Evolutionary conservation across 192 early-diverging fungal species (phyloP).

Genomic region (Paraglomus brasilianum): DNA sequence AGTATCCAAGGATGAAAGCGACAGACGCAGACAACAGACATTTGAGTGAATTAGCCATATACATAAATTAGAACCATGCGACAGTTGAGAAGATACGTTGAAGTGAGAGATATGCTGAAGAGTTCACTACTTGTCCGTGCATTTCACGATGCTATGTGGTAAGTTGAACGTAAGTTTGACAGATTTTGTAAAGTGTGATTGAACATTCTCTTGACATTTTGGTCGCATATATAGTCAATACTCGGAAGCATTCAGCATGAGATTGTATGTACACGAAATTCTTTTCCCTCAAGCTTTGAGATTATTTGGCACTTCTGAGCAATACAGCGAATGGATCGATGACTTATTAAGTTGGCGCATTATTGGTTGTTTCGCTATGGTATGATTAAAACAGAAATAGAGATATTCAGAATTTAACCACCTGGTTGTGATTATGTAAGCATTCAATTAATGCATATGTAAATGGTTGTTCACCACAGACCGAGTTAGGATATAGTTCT

Average conservation of each 20-base stretch:
- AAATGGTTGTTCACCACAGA: conserved; percentile 35
- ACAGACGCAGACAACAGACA: neutral
- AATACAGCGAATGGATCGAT: conserved; percentile 51
- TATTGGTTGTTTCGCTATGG: conserved; percentile 68
- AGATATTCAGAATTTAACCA: neutral
- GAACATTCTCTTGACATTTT: neutral
- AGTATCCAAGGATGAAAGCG: neutral
- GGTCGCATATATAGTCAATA: conserved; percentile 37
- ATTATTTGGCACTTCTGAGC: conserved; percentile 59
- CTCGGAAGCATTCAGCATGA: conserved; percentile 60
- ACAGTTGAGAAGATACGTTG: conserved; percentile 47
- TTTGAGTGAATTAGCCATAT: neutral
- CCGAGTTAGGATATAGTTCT: conserved; percentile 60
- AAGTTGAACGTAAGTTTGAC: neutral
- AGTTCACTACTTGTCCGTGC: conserved; percentile 41
- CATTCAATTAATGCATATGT: neutral
- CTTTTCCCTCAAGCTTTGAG: conserved; percentile 56
- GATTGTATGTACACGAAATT: conserved; percentile 59
- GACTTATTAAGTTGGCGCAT: conserved; percentile 54
- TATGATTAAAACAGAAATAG: conserved; percentile 26
- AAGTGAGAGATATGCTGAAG: conserved; percentile 40
- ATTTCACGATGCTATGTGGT: conserved; percentile 43
- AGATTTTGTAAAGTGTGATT: too few species aligned
- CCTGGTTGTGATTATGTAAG: neutral
- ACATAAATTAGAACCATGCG: conserved; percentile 44